Evolutionary conservation across 208 protist genomes (phyloP).

Genomic region (Porcisia hertigi): DNA sequence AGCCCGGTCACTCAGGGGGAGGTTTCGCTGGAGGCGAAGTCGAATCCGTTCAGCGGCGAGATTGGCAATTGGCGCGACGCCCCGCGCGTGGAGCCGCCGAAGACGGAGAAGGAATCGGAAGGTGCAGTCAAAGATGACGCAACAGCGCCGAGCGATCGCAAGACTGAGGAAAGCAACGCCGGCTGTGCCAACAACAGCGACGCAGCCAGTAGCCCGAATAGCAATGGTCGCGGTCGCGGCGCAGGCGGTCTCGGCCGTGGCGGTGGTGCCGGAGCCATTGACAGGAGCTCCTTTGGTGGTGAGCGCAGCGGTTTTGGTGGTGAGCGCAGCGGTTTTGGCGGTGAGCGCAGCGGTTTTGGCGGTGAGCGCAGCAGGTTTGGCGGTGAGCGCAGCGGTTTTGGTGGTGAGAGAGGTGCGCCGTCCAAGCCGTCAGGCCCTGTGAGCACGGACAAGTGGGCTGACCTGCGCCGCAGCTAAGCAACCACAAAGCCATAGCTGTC

Average conservation of each 20-base stretch:
- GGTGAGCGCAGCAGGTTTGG: neutral
- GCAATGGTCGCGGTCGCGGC: conserved; percentile 29
- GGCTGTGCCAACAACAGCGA: conserved; percentile 2
- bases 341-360: neutral
- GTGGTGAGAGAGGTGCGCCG: neutral
- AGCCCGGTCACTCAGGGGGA: conserved; percentile 7
- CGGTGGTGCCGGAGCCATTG: conserved; percentile 9
- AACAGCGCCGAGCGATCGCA: conserved; percentile 13
- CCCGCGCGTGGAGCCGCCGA: conserved; percentile 45
- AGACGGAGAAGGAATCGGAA: conserved; percentile 13
- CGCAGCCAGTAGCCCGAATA: conserved; percentile 10
- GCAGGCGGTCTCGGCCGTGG: conserved; percentile 20
- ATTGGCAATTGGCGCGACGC: conserved; percentile 77
- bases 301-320: conserved; percentile 1
- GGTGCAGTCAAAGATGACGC: conserved; percentile 7
- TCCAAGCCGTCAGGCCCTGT: conserved; percentile 15
- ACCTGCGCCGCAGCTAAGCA: conserved; percentile 28
- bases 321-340: neutral
- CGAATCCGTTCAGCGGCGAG: conserved; percentile 27
- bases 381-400: conserved; percentile 1
- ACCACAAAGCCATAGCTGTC: neutral
- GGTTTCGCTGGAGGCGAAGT: conserved; percentile 20
- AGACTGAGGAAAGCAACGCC: neutral
- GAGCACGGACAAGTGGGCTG: conserved; percentile 28
- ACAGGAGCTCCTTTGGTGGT: neutral